phyloP scores from a whole-genome alignment of 306 rosid species.

The Myrica gale region DNA sequence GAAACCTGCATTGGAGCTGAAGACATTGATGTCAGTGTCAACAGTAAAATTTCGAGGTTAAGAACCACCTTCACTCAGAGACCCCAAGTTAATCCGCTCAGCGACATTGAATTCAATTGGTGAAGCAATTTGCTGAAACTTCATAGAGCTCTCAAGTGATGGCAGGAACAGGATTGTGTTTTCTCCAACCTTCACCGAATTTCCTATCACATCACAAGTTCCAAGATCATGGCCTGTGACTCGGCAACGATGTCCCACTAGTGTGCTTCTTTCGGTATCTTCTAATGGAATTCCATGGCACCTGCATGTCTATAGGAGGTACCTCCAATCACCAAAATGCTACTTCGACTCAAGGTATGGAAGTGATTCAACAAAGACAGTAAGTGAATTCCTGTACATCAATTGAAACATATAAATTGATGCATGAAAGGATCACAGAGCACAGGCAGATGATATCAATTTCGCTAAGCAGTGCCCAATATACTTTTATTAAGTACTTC shows the following conservation, averaged over 20 bases:
- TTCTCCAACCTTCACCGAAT: conserved; percentile 63
- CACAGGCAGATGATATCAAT: not conserved
- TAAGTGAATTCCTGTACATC: not conserved
- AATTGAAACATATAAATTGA: not conserved
- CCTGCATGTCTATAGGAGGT: conserved; percentile 62
- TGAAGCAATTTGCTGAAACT: conserved; percentile 43
- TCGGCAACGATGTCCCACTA: conserved; percentile 44
- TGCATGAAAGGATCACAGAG: not conserved
- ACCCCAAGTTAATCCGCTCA: conserved; percentile 63
- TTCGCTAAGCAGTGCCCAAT: not conserved
- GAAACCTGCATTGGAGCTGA: conserved; percentile 18
- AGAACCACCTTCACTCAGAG: conserved; percentile 62
- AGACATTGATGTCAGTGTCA: not conserved
- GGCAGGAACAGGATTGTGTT: conserved; percentile 57
- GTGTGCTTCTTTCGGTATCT: conserved; percentile 32
- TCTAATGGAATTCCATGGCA: conserved; percentile 64
- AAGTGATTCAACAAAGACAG: conserved; percentile 15
- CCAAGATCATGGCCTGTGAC: conserved; percentile 56
- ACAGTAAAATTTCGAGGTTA: conserved; percentile 29
- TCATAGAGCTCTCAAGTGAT: conserved; percentile 43
- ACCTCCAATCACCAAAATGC: conserved; percentile 30
- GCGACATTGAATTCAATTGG: conserved; percentile 49
- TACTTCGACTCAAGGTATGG: conserved; percentile 24
- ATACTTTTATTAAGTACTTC: not conserved
- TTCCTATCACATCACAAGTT: conserved; percentile 43